Conservation (phyloP, 2,329 filamentous ascomycete genomes). For the Tolypocladium pustulatum region DNA sequence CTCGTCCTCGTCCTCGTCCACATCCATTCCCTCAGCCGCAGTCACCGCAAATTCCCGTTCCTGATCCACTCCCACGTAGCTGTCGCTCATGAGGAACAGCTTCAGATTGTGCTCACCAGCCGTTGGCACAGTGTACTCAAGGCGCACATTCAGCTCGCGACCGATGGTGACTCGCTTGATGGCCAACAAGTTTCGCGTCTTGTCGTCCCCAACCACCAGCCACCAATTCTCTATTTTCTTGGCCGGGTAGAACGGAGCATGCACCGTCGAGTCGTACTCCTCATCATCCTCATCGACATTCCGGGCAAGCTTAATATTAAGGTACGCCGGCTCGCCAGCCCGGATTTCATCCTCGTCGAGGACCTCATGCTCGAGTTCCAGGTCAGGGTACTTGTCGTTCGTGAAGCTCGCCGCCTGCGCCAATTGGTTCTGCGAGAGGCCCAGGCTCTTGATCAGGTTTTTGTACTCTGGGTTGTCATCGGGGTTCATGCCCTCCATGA, state of each 20-base stretch:
- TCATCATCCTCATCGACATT: slow-evolving; percentile 62
- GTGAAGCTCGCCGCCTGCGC: slow-evolving; percentile 88
- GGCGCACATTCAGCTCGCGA: slow-evolving; percentile 61
- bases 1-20: slow-evolving; percentile 78
- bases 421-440: slow-evolving; percentile 71
- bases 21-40: slow-evolving; percentile 88
- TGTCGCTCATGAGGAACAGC: slow-evolving; percentile 92
- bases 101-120: slow-evolving; percentile 81
- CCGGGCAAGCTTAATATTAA: slow-evolving; percentile 76
- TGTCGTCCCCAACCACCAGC: slow-evolving; percentile 91
- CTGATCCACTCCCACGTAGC: slow-evolving; percentile 94
- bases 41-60: slow-evolving; percentile 79
- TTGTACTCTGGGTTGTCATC: slow-evolving; percentile 79
- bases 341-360: slow-evolving; percentile 71
- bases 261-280: slow-evolving; percentile 72
- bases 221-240: slow-evolving; percentile 98
- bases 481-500: slow-evolving; percentile 98
- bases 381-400: slow-evolving; percentile 90
- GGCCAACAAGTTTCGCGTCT: slow-evolving; percentile 73
- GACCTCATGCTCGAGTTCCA: slow-evolving; percentile 82
- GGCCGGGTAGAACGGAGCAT: slow-evolving; percentile 86
- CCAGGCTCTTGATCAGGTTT: slow-evolving; percentile 65
- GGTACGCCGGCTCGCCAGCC: slow-evolving; percentile 69
- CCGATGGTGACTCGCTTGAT: slow-evolving; percentile 93
- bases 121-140: slow-evolving; percentile 82